phyloP scores from a whole-genome alignment of 306 rosid species.

The Leucaena leucocephala region DNA sequence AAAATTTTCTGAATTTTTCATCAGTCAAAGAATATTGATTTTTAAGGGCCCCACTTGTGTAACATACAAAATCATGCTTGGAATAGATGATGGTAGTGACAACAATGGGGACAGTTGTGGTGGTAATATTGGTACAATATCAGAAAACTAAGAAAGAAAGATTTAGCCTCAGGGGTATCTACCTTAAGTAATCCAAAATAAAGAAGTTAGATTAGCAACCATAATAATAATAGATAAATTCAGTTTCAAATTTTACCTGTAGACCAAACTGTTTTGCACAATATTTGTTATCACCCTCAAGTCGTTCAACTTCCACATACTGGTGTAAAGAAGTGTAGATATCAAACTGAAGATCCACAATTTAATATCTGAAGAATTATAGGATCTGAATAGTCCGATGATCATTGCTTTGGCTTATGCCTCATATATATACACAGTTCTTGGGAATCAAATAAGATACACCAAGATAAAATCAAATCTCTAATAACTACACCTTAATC shows the following conservation, averaged over 20 bases:
- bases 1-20: not conserved
- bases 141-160: not conserved
- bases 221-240: slow-evolving; percentile 4
- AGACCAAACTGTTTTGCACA: slow-evolving; percentile 85
- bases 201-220: not conserved
- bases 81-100: not conserved
- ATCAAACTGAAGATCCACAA: slow-evolving; percentile 88
- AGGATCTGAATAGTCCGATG: no score
- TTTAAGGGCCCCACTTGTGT: not conserved
- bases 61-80: not conserved
- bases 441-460: no score
- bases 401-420: no score
- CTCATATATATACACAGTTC: no score
- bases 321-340: slow-evolving; percentile 93
- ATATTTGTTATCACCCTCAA: slow-evolving; percentile 94
- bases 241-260: slow-evolving; percentile 60
- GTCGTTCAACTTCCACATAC: slow-evolving; percentile 90
- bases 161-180: not conserved
- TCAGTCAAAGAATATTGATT: not conserved
- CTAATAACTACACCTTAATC: no score
- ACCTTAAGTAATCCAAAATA: not conserved
- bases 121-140: not conserved
- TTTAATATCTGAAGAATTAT: no score
- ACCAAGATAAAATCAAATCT: no score
- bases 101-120: no score